Evolutionary conservation across 305 asterid genomes (phyloP).

Genomic region (Fraxinus greggii): DNA sequence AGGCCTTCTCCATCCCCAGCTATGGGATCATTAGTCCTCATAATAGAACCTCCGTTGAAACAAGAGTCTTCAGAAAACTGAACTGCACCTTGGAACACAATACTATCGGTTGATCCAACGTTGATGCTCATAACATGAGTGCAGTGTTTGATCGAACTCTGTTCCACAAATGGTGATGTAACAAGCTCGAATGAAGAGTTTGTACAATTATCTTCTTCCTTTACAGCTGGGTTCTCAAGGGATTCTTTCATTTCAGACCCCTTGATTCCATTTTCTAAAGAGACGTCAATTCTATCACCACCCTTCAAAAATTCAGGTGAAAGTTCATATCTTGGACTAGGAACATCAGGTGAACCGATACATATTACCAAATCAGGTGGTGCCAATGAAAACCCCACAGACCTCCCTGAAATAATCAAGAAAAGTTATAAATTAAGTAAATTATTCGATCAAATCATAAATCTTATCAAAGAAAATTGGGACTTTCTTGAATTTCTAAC

Average conservation of each 20-base stretch:
- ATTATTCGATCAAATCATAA: neutral
- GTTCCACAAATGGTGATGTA: constrained; percentile 41
- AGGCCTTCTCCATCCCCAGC: constrained; percentile 37
- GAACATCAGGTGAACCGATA: constrained; percentile 69
- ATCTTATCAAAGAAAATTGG: constrained; percentile 18
- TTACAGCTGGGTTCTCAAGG: constrained; percentile 37
- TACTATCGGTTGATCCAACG: constrained; percentile 48
- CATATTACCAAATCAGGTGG: constrained; percentile 78
- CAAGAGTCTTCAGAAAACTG: constrained; percentile 48
- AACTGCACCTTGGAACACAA: constrained; percentile 33
- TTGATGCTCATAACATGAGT: constrained; percentile 44
- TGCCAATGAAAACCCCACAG: constrained; percentile 60
- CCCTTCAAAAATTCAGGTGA: constrained; percentile 47
- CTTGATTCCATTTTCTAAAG: constrained; percentile 78
- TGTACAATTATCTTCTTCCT: constrained; percentile 36
- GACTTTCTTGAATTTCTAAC: constrained; percentile 24
- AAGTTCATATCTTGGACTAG: constrained; percentile 51
- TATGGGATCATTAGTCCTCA: constrained; percentile 43
- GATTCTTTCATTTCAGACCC: constrained; percentile 52
- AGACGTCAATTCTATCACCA: constrained; percentile 50
- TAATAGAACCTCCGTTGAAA: constrained; percentile 55
- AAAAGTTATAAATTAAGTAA: constrained; percentile 14
- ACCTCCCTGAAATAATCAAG: constrained; percentile 45
- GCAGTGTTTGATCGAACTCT: constrained; percentile 22
- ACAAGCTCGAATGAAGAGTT: constrained; percentile 77